phyloP scores from a whole-genome alignment of 1,284 basidiomycete genomes.

The Trametes polyzona region DNA sequence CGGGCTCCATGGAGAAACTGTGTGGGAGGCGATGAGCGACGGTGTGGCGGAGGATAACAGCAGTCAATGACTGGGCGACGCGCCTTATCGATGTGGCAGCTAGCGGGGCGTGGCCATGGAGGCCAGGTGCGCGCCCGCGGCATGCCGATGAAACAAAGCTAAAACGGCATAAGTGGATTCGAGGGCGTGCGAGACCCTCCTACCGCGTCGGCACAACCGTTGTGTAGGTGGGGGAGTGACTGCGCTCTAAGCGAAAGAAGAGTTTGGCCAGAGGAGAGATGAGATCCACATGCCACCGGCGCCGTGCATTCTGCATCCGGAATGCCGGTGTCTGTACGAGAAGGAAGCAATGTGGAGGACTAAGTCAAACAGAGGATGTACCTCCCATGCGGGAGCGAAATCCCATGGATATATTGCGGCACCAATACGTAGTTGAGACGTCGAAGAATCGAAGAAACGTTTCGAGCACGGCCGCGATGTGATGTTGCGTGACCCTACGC shows the following conservation, averaged over 20 bases:
- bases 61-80: conserved; percentile 7
- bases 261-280: conserved; percentile 9
- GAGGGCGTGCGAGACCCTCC: conserved; percentile 1
- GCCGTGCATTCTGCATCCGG: background rate
- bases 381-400: conserved; percentile 1
- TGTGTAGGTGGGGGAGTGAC: background rate
- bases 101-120: background rate
- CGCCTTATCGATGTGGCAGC: conserved; percentile 21
- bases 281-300: conserved; percentile 4
- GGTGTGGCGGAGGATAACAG: background rate
- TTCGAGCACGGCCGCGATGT: background rate
- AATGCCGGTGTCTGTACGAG: background rate
- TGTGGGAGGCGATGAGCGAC: background rate
- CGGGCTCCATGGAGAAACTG: conserved; percentile 7
- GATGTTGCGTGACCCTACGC: conserved; percentile 1
- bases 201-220: conserved; percentile 5
- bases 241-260: background rate
- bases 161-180: background rate
- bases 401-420: conserved; percentile 6
- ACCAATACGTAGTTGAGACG: conserved; percentile 8
- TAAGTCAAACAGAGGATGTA: conserved; percentile 16
- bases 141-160: conserved; percentile 7
- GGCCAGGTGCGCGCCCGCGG: background rate
- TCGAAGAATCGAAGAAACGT: background rate
- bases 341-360: conserved; percentile 9